Conservation (phyloP, 192 early-diverging fungal species). For the Coemansia sp. region DNA sequence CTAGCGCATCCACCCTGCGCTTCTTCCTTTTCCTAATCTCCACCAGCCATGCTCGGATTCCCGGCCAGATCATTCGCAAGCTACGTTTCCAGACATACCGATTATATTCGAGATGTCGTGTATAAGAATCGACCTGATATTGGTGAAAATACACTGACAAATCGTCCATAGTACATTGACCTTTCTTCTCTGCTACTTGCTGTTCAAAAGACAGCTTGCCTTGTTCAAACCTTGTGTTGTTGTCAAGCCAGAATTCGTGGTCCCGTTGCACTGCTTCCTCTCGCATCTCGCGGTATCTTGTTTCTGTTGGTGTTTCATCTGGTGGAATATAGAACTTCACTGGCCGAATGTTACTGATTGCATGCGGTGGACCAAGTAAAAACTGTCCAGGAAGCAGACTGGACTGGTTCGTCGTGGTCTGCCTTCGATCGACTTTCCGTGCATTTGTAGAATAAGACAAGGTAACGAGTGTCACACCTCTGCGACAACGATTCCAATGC, state of each 20-base stretch:
- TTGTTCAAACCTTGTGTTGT: constrained; percentile 43
- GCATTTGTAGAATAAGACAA: constrained; percentile 1
- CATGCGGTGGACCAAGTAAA: constrained; percentile 38
- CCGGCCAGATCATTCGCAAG: constrained; percentile 39
- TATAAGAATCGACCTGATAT: constrained; percentile 47
- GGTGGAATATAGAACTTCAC: constrained; percentile 29
- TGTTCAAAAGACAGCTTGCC: constrained; percentile 41
- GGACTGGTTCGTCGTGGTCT: constrained; percentile 4
- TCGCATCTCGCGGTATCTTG: constrained; percentile 33
- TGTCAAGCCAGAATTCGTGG: constrained; percentile 50
- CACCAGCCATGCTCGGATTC: constrained; percentile 30
- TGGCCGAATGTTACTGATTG: constrained; percentile 51
- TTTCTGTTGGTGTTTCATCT: constrained; percentile 34
- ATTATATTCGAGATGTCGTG: constrained; percentile 41
- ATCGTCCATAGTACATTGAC: constrained; percentile 40
- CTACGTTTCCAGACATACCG: constrained; percentile 43
- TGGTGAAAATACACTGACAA: constrained; percentile 38
- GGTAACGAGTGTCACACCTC: background rate
- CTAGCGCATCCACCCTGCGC: constrained; percentile 15
- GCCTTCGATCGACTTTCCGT: background rate
- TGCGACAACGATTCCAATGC: background rate
- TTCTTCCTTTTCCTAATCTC: constrained; percentile 17
- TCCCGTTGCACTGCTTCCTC: constrained; percentile 27
- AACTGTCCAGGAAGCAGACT: constrained; percentile 44
- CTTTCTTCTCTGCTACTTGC: constrained; percentile 4